Evolutionary conservation across 768 basidiomycete genomes (phyloP).

Genomic region (Dioszegia hungarica): DNA sequence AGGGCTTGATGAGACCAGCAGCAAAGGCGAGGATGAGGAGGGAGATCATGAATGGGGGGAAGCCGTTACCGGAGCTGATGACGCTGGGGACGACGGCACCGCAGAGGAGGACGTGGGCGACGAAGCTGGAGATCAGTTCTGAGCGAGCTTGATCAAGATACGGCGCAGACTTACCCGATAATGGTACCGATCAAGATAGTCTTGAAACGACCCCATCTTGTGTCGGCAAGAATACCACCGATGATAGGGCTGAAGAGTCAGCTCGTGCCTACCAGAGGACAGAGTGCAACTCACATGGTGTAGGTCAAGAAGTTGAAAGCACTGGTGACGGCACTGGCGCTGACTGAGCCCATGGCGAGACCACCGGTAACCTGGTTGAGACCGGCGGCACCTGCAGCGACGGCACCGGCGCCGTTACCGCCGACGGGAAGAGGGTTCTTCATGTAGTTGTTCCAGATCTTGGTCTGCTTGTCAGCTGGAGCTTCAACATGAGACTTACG

Average conservation of each 20-base stretch:
- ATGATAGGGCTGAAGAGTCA: conserved; percentile 21
- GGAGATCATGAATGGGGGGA: conserved; percentile 39
- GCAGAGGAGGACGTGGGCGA: conserved; percentile 44
- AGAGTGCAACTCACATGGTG: conserved; percentile 11
- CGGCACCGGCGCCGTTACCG: conserved; percentile 42
- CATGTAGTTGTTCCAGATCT: conserved; percentile 24
- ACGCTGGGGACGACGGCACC: conserved; percentile 36
- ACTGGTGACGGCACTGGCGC: conserved; percentile 30
- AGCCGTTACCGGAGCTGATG: conserved; percentile 28
- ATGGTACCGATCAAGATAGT: conserved; percentile 42
- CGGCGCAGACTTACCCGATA: no score
- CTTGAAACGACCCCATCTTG: no score
- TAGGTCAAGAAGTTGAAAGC: conserved; percentile 44
- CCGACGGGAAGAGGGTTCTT: conserved; percentile 36
- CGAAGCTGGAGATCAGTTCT: background rate
- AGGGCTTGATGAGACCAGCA: conserved; percentile 49
- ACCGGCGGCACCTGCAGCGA: conserved; percentile 25
- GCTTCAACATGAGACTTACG: conserved; percentile 20
- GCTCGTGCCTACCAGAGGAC: background rate
- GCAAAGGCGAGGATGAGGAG: conserved; percentile 43
- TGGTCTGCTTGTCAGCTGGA: conserved; percentile 2
- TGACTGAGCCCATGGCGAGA: conserved; percentile 34
- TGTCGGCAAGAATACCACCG: conserved; percentile 47
- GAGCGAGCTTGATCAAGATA: no score
- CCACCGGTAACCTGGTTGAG: conserved; percentile 37